Evolutionary conservation across 2,329 filamentous ascomycete species (phyloP).

Genomic region (Davidsoniella australis): DNA sequence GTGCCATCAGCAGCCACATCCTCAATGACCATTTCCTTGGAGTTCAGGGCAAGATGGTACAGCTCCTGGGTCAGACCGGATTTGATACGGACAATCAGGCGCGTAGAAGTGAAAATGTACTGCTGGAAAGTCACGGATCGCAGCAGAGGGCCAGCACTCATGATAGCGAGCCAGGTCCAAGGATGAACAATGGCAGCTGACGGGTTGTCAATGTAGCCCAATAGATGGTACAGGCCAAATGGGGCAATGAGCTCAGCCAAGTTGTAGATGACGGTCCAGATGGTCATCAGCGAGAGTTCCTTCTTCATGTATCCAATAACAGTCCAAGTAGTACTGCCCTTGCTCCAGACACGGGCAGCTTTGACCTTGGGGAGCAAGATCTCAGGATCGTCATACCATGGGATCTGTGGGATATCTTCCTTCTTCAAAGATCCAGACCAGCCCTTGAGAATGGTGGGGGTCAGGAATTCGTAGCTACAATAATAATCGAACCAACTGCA

Average conservation of each 20-base stretch:
- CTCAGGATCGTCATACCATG: conserved; percentile 38
- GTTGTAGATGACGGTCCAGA: conserved; percentile 24
- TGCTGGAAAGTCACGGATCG: conserved; percentile 36
- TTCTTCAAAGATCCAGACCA: conserved; percentile 27
- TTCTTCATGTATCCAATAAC: conserved; percentile 25
- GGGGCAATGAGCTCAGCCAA: conserved; percentile 33
- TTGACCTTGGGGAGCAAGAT: conserved; percentile 28
- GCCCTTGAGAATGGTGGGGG: conserved; percentile 31
- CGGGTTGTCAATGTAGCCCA: conserved; percentile 30
- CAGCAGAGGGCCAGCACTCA: conserved; percentile 29
- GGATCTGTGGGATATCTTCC: conserved; percentile 29
- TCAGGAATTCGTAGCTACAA: conserved; percentile 34
- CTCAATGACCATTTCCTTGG: conserved; percentile 41
- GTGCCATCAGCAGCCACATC: conserved; percentile 13
- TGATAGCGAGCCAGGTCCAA: conserved; percentile 35
- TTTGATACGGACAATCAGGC: conserved; percentile 34
- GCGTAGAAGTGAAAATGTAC: conserved; percentile 39
- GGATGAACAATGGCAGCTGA: conserved; percentile 28
- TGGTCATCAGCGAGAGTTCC: conserved; percentile 28
- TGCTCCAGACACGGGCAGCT: conserved; percentile 25
- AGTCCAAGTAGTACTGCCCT: conserved; percentile 27
- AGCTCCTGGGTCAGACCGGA: conserved; percentile 40
- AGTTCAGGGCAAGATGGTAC: conserved; percentile 36
- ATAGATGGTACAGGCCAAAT: conserved; percentile 33
- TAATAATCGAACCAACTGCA: conserved; percentile 37